A percentile compares a stretch with the other conserved stretches of the same genome.
These are phyloP conservation scores for Saccharomyces hybrid DNA, from an alignment of 1,139 yeast genomes.

Conservation along the genomic window DNA sequence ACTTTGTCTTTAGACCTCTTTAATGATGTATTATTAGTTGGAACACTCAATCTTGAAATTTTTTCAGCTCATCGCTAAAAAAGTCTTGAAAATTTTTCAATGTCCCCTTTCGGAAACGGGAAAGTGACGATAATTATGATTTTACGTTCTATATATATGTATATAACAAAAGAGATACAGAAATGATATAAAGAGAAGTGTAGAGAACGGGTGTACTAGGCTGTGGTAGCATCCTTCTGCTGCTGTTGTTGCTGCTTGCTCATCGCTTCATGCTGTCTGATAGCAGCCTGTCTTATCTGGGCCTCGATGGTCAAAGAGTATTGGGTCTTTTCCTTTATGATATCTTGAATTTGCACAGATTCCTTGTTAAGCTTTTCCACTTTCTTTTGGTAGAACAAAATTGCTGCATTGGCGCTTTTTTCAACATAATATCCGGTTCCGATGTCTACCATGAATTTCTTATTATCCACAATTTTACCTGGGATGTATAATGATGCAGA, in stretches of 20 bases:
- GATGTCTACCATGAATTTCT: constrained; percentile 79
- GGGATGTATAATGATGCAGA: constrained; percentile 87
- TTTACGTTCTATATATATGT: background rate
- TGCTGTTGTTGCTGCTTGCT: constrained; percentile 2
- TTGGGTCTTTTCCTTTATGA: constrained; percentile 54
- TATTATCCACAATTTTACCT: constrained; percentile 58
- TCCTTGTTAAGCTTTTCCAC: constrained; percentile 67
- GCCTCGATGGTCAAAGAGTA: constrained; percentile 28
- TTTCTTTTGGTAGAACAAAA: constrained; percentile 65
- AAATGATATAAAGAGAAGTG: no score
- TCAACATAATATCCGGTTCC: constrained; percentile 96
- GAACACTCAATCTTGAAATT: background rate
- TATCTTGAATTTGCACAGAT: constrained; percentile 62
- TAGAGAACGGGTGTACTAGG: no score
- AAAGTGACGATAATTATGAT: background rate
- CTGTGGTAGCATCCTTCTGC: background rate
- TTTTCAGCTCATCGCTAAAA: constrained; percentile 10
- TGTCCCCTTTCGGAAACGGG: background rate
- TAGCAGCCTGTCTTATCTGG: constrained; percentile 27
- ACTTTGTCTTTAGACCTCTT: background rate
- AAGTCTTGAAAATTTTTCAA: constrained; percentile 4
- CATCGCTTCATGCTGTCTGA: constrained; percentile 20
- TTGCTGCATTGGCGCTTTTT: constrained; percentile 61
- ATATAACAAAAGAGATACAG: background rate
- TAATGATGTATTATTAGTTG: background rate